Conservation (phyloP, 2,329 filamentous ascomycete genomes). For the Emericellopsis atlantica region DNA sequence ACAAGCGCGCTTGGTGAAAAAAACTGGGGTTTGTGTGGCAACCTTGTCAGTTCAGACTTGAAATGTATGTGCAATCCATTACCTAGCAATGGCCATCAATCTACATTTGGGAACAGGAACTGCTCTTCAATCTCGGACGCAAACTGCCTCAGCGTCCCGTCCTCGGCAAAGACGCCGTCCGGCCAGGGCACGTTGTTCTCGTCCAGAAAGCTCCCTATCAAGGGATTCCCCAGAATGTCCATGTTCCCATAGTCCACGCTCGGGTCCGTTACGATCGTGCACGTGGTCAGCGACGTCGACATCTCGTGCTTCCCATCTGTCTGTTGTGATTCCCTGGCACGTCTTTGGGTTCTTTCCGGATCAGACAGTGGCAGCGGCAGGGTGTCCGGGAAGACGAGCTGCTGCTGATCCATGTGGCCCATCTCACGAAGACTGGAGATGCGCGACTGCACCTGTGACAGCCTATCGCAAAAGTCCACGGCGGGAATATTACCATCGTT, state of each 20-base stretch:
- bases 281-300: background rate
- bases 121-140: slow-evolving; percentile 13
- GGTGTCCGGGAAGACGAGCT: background rate
- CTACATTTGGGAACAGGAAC: slow-evolving; percentile 5
- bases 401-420: slow-evolving; percentile 3
- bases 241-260: slow-evolving; percentile 7
- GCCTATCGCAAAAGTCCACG: slow-evolving; percentile 13
- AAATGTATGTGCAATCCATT: background rate
- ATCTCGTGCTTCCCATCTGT: background rate
- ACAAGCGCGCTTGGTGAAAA: too few species aligned
- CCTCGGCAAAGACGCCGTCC: slow-evolving; percentile 11
- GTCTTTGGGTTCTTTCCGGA: background rate
- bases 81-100: background rate
- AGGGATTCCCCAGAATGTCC: slow-evolving; percentile 11
- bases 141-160: slow-evolving; percentile 11
- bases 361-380: background rate
- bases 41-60: too few species aligned
- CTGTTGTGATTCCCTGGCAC: background rate
- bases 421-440: slow-evolving; percentile 8
- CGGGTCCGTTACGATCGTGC: background rate
- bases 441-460: slow-evolving; percentile 11
- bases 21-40: too few species aligned
- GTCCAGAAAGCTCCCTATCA: slow-evolving; percentile 14
- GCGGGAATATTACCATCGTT: slow-evolving; percentile 16
- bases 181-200: slow-evolving; percentile 12